phyloP scores from a whole-genome alignment of 345 rosid genomes.

The Boechera retrofracta region DNA sequence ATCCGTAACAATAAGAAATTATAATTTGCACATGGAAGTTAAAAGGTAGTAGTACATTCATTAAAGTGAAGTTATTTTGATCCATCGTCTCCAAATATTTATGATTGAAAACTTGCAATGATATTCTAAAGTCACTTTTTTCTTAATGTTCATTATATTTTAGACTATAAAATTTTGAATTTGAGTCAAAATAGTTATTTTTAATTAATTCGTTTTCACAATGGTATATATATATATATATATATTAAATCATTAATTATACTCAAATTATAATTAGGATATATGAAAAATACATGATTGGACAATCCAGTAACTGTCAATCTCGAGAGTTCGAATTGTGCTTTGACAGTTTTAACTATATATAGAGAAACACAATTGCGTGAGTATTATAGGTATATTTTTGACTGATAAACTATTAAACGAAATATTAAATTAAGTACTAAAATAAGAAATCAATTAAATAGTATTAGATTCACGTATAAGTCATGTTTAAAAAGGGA shows the following conservation, averaged over 20 bases:
- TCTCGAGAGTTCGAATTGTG: conserved; percentile 29
- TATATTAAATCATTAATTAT: neutral
- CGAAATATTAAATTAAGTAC: conserved; percentile 5
- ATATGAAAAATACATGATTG: neutral
- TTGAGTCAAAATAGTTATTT: neutral
- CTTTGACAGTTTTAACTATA: conserved; percentile 30
- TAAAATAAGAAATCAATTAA: neutral
- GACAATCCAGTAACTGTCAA: conserved; percentile 27
- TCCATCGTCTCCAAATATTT: too few species aligned
- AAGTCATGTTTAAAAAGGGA: conserved; percentile 40
- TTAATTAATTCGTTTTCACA: neutral
- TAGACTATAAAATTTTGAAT: neutral
- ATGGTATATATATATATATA: neutral
- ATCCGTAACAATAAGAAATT: too few species aligned
- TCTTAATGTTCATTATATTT: neutral
- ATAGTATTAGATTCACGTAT: conserved; percentile 34
- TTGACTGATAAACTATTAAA: conserved; percentile 30
- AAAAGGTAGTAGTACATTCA: too few species aligned
- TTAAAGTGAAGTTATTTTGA: neutral
- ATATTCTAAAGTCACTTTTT: neutral
- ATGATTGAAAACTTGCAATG: neutral
- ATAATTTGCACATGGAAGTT: neutral
- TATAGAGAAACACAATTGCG: conserved; percentile 30
- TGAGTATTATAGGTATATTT: conserved; percentile 23
- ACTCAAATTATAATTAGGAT: neutral